Evolutionary conservation across 1,284 basidiomycete species (phyloP), one percentile per base, ranked within the genome.

Genomic region (Ganoderma leucocontextum): DNA sequence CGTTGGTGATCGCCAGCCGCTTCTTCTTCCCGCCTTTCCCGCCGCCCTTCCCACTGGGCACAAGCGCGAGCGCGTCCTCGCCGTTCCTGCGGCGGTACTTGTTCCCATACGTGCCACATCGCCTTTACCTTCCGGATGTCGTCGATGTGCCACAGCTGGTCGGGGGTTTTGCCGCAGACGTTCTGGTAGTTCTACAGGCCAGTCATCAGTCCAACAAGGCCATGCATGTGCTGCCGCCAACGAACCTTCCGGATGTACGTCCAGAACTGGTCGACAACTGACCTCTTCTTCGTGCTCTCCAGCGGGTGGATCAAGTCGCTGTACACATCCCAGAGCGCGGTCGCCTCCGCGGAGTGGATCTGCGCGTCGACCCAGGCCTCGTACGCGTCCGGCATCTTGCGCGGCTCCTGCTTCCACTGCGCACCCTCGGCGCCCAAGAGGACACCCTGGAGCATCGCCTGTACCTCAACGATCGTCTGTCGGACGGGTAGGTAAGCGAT

Each of bases 281-380:
- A 65, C 57, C 82, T 78, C 22, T 82, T 83, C 76, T 82, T 87
- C 10, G 89, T 86, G 73, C 82, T 87, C 61, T 84, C 82, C 47
- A 93, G 74, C 5, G 91, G 91, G 70, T 78, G 84, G 47, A 91
- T 83, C n/a, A 85, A 73, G 67, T 87, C 84, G 74, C 88, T 85
- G 77, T 85, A 90, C 70, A 80, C 85, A 19, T 80, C 79, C 62
- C 82, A 83, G 61, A 80, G 77, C 52, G 84, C 80, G 2, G 87
- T 84, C 12, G 90, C 91, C 69, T 82, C 78, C 62, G 82, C 81
- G 0, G 92, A 94, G 67, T 82, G 81, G 60, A 87, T 75, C 73
- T 91, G 88, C 7, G 91, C 91, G 72, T 92, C 89, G 2, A 86
- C 75, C 91, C 92, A 93, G 58, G 76, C 75, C 66, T 88, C 84